Base-by-base conservation (phyloP, 257 asterid species). In the Hygrophila difformis region DNA sequence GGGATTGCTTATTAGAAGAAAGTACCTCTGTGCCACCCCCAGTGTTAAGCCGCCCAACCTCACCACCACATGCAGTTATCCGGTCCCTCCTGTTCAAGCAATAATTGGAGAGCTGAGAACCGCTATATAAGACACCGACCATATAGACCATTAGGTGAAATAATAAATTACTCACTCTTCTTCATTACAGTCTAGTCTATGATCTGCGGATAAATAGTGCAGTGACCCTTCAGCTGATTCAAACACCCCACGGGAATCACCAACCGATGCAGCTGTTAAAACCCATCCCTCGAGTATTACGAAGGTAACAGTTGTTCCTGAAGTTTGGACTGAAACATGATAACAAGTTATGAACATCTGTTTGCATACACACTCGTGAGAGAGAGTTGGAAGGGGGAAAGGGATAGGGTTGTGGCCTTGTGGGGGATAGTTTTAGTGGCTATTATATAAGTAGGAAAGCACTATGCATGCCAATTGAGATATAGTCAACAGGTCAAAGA, bases 21-120 rank as follows among this genome's bases (percentile, higher is more conserved):
- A 57, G 12, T 47, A 82, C 99, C 95, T 82, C 95, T 24, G 94
- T 91, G 57, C 99, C 99, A 55, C 94, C 95, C 55, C 99, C 99
- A 11, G 99, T 77, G 64, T 86, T 91, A 60, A 91, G 93, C 57
- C 99, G 82, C 28, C 95, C 96, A 35, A 91, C 97, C 72, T 91
- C 95, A 49, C 96, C 96, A 19, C 99, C 99, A 60, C 96, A 71
- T 18, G 94, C 63, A 26, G 81, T 82, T 57, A 91, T 91, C 22
- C 99, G 81, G 45, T 82, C 93, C 71, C 96, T 78, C 87, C 98
- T 91, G 74, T 52, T 63, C 59, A 51, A 62, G 47, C 26, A 43
- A 50, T 19, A 60, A 65, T 38, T 39, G 55, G 56, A 52, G 4
- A 56, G 46, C 11, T 58, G 36, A 47, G 56, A 29, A 13, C 38